Conservation (phyloP, 2,329 filamentous ascomycete species). For the Talaromyces marneffei region DNA sequence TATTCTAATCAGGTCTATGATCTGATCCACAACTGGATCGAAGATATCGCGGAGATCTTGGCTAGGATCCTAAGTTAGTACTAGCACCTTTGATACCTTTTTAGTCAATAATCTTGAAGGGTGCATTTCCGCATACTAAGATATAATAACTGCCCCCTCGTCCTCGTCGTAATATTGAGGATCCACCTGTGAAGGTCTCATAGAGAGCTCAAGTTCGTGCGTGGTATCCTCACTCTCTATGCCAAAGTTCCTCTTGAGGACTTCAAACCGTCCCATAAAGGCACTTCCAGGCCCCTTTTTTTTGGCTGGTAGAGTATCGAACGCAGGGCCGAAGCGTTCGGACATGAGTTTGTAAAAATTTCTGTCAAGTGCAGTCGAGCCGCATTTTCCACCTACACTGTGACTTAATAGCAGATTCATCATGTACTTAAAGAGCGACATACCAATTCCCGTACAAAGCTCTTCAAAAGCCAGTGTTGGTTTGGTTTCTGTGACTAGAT, state of each 20-base stretch:
- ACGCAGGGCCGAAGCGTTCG: conserved; percentile 24
- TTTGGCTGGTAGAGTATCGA: conserved; percentile 20
- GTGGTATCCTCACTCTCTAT: not conserved
- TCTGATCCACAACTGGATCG: conserved; percentile 5
- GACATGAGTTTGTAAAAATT: conserved; percentile 28
- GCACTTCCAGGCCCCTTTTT: conserved; percentile 26
- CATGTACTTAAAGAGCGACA: not conserved
- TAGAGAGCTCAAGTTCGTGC: not conserved
- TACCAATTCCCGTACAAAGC: conserved; percentile 9
- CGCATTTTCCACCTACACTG: conserved; percentile 27
- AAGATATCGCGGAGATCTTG: conserved; percentile 1
- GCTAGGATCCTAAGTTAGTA: not conserved
- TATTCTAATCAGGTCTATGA: not conserved
- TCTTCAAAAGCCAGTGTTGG: conserved; percentile 17
- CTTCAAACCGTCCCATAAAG: conserved; percentile 34
- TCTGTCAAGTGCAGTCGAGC: conserved; percentile 30
- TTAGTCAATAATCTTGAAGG: not conserved
- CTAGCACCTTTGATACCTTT: not conserved
- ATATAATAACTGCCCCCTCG: not conserved
- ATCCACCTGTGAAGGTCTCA: not conserved
- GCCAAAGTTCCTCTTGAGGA: conserved; percentile 27
- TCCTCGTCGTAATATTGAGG: conserved; percentile 3
- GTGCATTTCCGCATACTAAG: not conserved
- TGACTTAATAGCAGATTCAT: not conserved
- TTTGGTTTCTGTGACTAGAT: conserved; percentile 15